Evolutionary conservation across 2,329 filamentous ascomycete genomes (phyloP), one percentile per base, ranked within the genome.

Genomic region (Zopfia rhizophila): DNA sequence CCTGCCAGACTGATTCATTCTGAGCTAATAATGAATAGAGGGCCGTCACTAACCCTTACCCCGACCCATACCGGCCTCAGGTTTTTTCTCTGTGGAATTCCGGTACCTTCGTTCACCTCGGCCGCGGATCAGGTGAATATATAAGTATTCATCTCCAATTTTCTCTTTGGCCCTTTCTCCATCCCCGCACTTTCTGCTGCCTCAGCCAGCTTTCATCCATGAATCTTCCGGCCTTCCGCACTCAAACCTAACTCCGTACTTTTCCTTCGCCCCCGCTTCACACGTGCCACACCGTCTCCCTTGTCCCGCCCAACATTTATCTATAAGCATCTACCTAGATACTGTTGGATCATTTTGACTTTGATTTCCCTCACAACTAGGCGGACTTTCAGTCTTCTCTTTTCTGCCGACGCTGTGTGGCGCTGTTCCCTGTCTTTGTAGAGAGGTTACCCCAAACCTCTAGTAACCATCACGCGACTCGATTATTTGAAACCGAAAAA

Each of bases 91-190:
- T 7, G 17, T 10, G 28, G 18, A 27, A 23, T 17, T 18, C 13
- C 13, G 7, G 4, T 19, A 18, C 16, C 5, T 25, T 31, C 21
- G 24, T 33, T 21, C 19, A 17, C 24, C 28, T 38, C 54, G 54
- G 54, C 54, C 54, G 54, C 54, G 54, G 54, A 57, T 29, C 30
- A 39, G 37, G 42, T 23, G 19, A 21, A 38, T 40, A 17, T 39
- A 37, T 32, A 14, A 53, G 51, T 45, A 55, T 47, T 50, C 45
- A 50, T 47, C 38, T 18, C 30, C 39, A n/a, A n/a, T n/a, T n/a
- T n/a, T n/a, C n/a, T n/a, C n/a, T n/a, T 23, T 27, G 29, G 12
- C n/a, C 31, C 32, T 17, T 12, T 40, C 30, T 17, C n/a, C 6
- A 7, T 12, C 36, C 29, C 38, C 40, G 30, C 37, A 8, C 38